Conservation (phyloP, 1,139 yeast genomes). For the Protomyces gravidus region DNA sequence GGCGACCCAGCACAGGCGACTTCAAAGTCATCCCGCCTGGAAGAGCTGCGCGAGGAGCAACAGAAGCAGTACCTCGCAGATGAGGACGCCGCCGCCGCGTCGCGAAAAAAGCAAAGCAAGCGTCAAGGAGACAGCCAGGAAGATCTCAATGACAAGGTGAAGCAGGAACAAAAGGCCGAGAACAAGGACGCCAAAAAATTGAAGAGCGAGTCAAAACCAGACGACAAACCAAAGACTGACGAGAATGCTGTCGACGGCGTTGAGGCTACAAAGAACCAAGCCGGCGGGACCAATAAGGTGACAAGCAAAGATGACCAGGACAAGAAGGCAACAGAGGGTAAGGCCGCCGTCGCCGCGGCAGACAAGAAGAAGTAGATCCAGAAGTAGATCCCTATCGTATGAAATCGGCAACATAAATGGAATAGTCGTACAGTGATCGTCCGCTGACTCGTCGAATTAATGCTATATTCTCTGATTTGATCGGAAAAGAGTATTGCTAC, state of each 20-base stretch:
- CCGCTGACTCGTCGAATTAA: too few relatives aligned
- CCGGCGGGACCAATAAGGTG: constrained; percentile 17
- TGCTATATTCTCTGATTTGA: not conserved
- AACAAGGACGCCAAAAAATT: not conserved
- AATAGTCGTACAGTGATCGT: too few relatives aligned
- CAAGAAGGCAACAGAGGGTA: constrained; percentile 6
- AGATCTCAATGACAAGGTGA: constrained; percentile 12
- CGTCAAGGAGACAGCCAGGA: constrained; percentile 26
- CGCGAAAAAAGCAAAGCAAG: constrained; percentile 17
- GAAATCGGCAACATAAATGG: too few relatives aligned
- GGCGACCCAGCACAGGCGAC: constrained; percentile 27
- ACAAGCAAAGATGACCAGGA: constrained; percentile 17
- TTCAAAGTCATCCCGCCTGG: constrained; percentile 14
- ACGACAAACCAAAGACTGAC: not conserved
- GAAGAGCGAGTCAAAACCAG: not conserved
- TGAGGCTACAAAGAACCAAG: constrained; percentile 8
- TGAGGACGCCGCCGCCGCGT: constrained; percentile 16
- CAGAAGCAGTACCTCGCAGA: constrained; percentile 17
- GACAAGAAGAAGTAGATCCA: constrained; percentile 20
- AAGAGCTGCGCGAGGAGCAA: constrained; percentile 13
- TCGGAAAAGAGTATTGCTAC: too few relatives aligned
- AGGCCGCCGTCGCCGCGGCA: constrained; percentile 12
- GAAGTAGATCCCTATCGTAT: too few relatives aligned
- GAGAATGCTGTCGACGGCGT: constrained; percentile 12
- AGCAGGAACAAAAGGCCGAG: constrained; percentile 5